Evolutionary conservation across 257 asterid genomes (phyloP), one percentile per base, ranked within the genome.

Genomic region (Lavandula angustifolia): DNA sequence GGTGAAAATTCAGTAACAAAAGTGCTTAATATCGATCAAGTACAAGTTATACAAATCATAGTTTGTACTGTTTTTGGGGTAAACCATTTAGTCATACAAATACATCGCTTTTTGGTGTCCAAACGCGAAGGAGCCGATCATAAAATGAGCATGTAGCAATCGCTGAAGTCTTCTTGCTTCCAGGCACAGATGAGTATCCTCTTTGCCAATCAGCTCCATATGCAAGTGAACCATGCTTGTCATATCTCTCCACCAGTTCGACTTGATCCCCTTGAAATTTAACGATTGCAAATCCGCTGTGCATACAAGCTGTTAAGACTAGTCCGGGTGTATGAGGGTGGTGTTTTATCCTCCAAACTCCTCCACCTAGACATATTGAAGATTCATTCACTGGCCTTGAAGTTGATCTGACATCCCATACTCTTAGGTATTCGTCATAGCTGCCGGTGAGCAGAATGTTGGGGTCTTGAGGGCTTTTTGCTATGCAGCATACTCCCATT

Each of bases 301-400:
- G 98, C 98, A 92, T 87, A 67, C 96, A 87, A 0, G 96, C 98
- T 0, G 95, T 81, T 80, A 92, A 76, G 29, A 84, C 85, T 4
- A 92, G 56, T 70, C 83, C 89, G 0, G 85, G 71, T 7, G 73
- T 27, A 22, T 33, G 33, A 1, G 98, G 98, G 46, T 92, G 96
- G 58, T 85, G 85, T 87, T 92, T 92, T 33, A 89, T 73, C 79
- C 98, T 86, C 96, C 98, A 87, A 57, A 92, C 96, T 43, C 98
- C 96, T 17, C 96, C 97, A 14, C 92, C 91, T 8, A 89, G 70
- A 70, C 81, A 37, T 29, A 84, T 71, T 0, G 94, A 83, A 50
- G 80, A 66, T 60, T 83, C 89, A 16, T 64, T 61, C 43, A 85
- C 70, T 0, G 96, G 96, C 64, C 13, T 72, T 22, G 88, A 80